Conservation (phyloP, 2,329 filamentous ascomycete genomes). For the Thermothelomyces thermophilus region DNA sequence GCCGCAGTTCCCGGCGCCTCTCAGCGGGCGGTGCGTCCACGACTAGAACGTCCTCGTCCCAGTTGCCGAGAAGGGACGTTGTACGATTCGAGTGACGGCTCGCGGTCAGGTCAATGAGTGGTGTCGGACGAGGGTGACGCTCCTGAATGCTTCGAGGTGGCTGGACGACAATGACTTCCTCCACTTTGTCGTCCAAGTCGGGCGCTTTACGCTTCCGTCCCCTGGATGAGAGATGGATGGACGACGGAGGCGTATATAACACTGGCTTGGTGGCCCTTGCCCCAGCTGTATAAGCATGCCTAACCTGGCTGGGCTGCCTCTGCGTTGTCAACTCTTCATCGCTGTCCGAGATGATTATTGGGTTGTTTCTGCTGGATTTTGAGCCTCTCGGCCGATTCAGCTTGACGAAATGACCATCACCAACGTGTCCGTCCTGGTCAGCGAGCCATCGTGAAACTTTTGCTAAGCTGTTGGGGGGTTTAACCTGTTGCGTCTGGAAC, state of each 20-base stretch:
- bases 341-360: not conserved
- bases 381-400: not conserved
- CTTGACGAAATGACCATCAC: not conserved
- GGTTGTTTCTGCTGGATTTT: not conserved
- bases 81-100: not conserved
- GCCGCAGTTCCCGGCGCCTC: not conserved
- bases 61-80: constrained; percentile 1
- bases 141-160: not conserved
- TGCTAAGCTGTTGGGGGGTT: not conserved
- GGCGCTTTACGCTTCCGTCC: constrained; percentile 7
- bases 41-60: constrained; percentile 13
- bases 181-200: not conserved
- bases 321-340: not conserved
- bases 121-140: not conserved
- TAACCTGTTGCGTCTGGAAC: not conserved
- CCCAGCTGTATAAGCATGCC: not conserved
- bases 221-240: not conserved
- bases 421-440: not conserved
- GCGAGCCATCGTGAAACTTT: not conserved
- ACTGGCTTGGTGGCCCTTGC: too few species aligned
- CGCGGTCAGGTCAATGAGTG: constrained; percentile 2
- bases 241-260: not conserved
- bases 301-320: not conserved
- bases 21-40: constrained; percentile 8
- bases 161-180: constrained; percentile 7